Conservation (phyloP, 2,329 filamentous ascomycete species). For the Nemania diffusa region DNA sequence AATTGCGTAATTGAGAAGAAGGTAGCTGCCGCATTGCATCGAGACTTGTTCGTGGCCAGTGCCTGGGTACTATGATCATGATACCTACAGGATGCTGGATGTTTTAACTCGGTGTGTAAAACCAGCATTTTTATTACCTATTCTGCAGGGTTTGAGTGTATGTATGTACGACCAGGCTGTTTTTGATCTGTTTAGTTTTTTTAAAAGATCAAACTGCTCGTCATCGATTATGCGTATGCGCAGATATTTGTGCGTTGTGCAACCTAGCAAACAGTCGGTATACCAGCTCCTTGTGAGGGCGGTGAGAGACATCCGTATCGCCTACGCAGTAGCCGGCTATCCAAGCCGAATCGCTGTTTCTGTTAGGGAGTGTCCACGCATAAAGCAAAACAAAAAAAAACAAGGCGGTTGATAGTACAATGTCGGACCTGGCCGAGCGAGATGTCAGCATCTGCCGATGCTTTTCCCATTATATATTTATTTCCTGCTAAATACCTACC, state of each 20-base stretch:
- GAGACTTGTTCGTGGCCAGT: neutral
- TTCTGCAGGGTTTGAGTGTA: neutral
- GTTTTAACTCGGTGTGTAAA: neutral
- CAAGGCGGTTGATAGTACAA: neutral
- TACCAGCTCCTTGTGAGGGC: slow-evolving; percentile 14
- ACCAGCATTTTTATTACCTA: neutral
- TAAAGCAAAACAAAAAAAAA: neutral
- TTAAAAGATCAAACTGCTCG: neutral
- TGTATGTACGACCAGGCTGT: neutral
- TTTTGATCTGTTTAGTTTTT: neutral
- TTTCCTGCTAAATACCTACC: neutral
- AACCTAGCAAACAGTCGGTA: slow-evolving; percentile 29
- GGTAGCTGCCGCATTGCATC: neutral
- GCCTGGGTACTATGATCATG: neutral
- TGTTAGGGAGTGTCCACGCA: neutral
- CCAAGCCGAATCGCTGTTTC: slow-evolving; percentile 1
- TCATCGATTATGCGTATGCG: slow-evolving; percentile 1
- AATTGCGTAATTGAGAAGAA: neutral
- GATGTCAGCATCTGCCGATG: slow-evolving; percentile 13
- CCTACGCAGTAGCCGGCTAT: slow-evolving; percentile 2
- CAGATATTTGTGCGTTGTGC: slow-evolving; percentile 18
- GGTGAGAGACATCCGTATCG: slow-evolving; percentile 18
- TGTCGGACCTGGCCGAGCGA: slow-evolving; percentile 14
- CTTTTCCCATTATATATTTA: neutral
- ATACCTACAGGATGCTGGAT: neutral